phyloP scores from a whole-genome alignment of 805 yeast species.

The Metschnikowia similis region DNA sequence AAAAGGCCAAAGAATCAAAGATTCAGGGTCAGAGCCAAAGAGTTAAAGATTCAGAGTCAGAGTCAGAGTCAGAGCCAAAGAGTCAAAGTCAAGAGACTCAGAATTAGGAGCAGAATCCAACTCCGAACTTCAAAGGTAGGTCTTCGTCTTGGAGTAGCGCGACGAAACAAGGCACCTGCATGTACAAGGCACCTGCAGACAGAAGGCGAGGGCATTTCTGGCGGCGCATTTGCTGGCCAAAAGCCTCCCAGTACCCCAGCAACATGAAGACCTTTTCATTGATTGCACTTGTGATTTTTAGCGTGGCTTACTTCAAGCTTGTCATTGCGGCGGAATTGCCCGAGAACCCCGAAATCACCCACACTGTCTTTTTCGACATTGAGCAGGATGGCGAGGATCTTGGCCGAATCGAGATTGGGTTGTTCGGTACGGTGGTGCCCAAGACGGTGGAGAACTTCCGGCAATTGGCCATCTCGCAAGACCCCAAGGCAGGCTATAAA shows the following conservation, averaged over 20 bases:
- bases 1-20: too few species aligned
- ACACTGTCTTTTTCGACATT: constrained; percentile 81
- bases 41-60: too few species aligned
- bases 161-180: too few species aligned
- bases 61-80: too few species aligned
- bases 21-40: too few species aligned
- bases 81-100: too few species aligned
- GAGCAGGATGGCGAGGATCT: constrained; percentile 70
- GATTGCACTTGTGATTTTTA: constrained; percentile 10
- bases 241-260: background rate
- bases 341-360: constrained; percentile 58
- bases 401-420: constrained; percentile 83
- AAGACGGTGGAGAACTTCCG: constrained; percentile 88
- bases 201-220: background rate
- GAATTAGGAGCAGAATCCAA: too few species aligned
- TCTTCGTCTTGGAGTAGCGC: too few species aligned
- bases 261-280: constrained; percentile 16
- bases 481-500: constrained; percentile 61
- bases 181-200: background rate
- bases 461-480: constrained; percentile 59
- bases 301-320: constrained; percentile 12
- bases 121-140: too few species aligned
- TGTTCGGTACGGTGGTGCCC: constrained; percentile 82
- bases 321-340: constrained; percentile 14
- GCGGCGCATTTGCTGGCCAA: background rate